Evolutionary conservation across 192 early-diverging fungal species (phyloP).

Genomic region (Linnemannia exigua): DNA sequence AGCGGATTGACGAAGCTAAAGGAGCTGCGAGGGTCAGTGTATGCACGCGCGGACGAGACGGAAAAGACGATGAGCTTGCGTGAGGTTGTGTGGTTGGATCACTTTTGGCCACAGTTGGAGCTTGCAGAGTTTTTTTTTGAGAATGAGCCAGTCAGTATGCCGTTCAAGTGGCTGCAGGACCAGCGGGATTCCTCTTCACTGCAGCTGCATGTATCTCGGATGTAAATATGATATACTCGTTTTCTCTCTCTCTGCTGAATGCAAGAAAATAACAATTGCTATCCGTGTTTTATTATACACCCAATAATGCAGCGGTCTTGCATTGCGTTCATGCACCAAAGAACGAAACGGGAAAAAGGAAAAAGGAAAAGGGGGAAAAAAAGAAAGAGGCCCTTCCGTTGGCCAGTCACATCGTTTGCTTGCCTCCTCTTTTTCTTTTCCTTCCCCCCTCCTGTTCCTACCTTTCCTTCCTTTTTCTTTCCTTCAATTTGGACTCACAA

Average conservation of each 20-base stretch:
- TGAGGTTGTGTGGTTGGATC: neutral
- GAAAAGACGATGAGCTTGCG: neutral
- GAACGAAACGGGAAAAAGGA: neutral
- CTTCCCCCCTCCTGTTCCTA: neutral
- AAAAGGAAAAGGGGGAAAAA: neutral
- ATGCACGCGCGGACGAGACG: neutral
- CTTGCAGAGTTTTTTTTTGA: neutral
- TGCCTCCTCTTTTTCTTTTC: no score
- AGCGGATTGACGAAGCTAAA: neutral
- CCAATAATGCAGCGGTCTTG: no score
- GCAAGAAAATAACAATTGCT: no score
- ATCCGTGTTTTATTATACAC: no score
- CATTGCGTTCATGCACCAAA: no score
- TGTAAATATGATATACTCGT: neutral
- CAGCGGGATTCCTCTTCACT: neutral
- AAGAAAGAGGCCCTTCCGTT: no score
- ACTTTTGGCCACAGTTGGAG: neutral
- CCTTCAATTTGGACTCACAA: neutral
- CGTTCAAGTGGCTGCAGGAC: neutral
- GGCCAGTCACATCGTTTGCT: no score
- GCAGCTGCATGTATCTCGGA: neutral
- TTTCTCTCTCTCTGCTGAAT: no score
- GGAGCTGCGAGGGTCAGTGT: neutral
- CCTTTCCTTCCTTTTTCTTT: neutral
- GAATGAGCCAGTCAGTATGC: neutral